Percentiles rank a stretch among this genome's conserved stretches.
phyloP scores from a whole-genome alignment of 495 filamentous ascomycete species.

The Viridothelium virens region DNA sequence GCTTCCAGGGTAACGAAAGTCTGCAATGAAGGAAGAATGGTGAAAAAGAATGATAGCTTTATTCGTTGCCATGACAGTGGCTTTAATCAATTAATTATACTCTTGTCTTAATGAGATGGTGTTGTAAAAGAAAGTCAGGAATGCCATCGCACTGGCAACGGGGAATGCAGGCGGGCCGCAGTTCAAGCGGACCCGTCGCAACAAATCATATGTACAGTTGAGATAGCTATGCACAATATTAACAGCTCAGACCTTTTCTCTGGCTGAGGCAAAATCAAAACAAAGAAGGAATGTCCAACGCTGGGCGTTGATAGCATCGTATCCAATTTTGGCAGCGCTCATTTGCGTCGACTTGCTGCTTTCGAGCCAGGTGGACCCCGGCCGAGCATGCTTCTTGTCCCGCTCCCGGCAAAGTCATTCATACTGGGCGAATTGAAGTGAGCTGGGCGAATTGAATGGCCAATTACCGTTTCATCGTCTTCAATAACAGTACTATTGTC shows the following conservation, averaged over 20 bases:
- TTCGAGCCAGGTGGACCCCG: not conserved
- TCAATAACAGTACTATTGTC: conserved; percentile 44
- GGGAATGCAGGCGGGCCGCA: not conserved
- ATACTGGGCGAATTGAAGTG: not conserved
- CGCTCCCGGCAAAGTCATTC: conserved; percentile 8
- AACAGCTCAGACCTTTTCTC: not conserved
- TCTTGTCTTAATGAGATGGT: not conserved
- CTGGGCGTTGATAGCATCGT: not conserved
- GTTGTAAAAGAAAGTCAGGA: not conserved
- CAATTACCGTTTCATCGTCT: conserved; percentile 34
- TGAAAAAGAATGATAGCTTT: not conserved
- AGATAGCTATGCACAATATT: not conserved
- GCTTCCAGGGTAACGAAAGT: not conserved
- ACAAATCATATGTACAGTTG: not conserved
- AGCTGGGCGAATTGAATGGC: conserved; percentile 20
- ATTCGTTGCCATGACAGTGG: conserved; percentile 10
- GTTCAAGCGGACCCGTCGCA: not conserved
- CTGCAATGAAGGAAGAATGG: not conserved
- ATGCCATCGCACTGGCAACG: not conserved
- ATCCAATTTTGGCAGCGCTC: not conserved
- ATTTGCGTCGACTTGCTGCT: not conserved
- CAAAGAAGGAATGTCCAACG: conserved; percentile 9
- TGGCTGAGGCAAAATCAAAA: not conserved
- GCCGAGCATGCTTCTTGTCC: conserved; percentile 1
- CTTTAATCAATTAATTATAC: not conserved